These are phyloP conservation scores for Alloascoidea africana DNA, from an alignment of 805 yeast species.

Conservation along the genomic window DNA sequence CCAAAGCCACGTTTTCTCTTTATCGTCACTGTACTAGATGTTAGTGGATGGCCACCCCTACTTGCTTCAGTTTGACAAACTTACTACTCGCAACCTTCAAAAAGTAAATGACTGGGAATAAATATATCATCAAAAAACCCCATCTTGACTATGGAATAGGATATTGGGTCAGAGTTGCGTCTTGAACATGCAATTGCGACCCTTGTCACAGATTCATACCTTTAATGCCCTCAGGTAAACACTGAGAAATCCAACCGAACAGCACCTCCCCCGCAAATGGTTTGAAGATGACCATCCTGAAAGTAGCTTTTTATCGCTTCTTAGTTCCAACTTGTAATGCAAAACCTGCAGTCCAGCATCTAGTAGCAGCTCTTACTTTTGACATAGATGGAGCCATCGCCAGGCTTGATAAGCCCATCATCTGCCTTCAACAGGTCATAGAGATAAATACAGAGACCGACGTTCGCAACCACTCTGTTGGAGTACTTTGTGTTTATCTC, in stretches of 20 bases:
- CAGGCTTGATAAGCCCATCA: constrained; percentile 84
- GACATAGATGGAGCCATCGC: constrained; percentile 82
- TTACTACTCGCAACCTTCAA: constrained; percentile 56
- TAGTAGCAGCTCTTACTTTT: constrained; percentile 26
- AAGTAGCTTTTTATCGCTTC: constrained; percentile 41
- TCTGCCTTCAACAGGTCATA: constrained; percentile 75
- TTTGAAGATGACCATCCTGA: constrained; percentile 70
- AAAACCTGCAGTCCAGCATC: no score
- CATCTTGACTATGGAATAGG: constrained; percentile 51
- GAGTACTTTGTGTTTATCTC: constrained; percentile 78
- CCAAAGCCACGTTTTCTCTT: constrained; percentile 97
- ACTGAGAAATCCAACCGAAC: constrained; percentile 85
- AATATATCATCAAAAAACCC: constrained; percentile 88
- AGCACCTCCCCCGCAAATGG: constrained; percentile 91
- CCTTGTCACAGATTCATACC: constrained; percentile 14
- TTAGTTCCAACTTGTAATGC: no score
- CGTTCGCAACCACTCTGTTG: constrained; percentile 67
- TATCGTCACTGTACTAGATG: constrained; percentile 20
- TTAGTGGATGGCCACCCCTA: neutral
- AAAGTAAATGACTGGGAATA: constrained; percentile 69
- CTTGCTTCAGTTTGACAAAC: constrained; percentile 3
- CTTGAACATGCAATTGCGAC: neutral
- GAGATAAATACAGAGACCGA: constrained; percentile 73
- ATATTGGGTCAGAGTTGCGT: no score
- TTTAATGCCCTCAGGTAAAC: constrained; percentile 78